Evolutionary conservation across 371 early-diverging fungal species (phyloP).

Genomic region (Fennellomyces sp.): DNA sequence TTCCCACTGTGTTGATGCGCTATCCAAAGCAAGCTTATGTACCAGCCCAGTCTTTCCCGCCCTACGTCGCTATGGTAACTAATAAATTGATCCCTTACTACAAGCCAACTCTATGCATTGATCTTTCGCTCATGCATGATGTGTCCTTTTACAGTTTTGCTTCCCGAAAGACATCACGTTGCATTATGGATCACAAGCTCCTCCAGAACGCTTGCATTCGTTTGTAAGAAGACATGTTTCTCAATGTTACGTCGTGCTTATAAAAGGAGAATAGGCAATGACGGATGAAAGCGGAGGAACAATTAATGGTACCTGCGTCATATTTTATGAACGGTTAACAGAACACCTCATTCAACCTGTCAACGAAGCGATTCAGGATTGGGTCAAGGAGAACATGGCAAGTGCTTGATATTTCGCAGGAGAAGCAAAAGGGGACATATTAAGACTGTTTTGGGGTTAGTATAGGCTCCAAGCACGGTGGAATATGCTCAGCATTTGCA

Average conservation of each 20-base stretch:
- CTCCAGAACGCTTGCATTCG: constrained; percentile 71
- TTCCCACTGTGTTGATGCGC: constrained; percentile 40
- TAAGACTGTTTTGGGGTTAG: neutral
- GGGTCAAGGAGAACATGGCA: constrained; percentile 59
- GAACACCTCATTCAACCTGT: constrained; percentile 47
- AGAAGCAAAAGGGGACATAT: too few relatives aligned
- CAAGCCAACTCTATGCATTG: neutral
- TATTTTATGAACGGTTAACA: constrained; percentile 63
- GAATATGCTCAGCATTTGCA: constrained; percentile 59
- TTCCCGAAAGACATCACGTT: constrained; percentile 75
- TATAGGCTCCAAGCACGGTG: constrained; percentile 50
- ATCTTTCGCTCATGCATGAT: too few relatives aligned
- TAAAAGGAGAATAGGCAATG: constrained; percentile 43
- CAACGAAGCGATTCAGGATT: constrained; percentile 48
- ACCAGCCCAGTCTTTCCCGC: constrained; percentile 55
- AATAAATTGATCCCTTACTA: neutral
- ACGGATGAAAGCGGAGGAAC: constrained; percentile 74
- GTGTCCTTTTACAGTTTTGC: constrained; percentile 71
- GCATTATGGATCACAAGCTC: constrained; percentile 52
- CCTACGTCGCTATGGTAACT: constrained; percentile 68
- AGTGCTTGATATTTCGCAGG: neutral
- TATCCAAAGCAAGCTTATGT: constrained; percentile 40
- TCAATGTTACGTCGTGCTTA: neutral
- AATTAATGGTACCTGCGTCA: constrained; percentile 72
- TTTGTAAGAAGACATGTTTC: constrained; percentile 48